Evolutionary conservation across 192 early-diverging fungal species (phyloP), one percentile per base, ranked within the genome.

Genomic region (Coemansia sp.): DNA sequence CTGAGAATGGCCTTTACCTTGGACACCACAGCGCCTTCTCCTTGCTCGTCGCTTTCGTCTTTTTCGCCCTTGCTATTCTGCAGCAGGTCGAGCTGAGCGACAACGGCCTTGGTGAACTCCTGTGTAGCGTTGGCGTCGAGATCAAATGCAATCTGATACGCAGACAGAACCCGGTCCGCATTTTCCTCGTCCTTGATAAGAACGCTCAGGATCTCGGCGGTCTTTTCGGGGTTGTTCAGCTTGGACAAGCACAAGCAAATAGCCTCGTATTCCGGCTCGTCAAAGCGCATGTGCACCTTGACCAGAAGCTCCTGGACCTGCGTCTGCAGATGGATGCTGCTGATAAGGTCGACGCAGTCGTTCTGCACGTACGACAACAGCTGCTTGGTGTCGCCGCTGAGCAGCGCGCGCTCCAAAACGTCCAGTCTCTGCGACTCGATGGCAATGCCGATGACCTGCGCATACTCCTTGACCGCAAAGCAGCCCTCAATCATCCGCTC

Each of bases 61-160:
- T 27, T 36, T 1, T 42, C 60, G 4, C 50, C 51, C 19, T 62
- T 27, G 60, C 63, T 39, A 13, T 32, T 39, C 24, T 73, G 64
- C 35, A 46, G 63, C 1, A 58, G 39, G 7, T 59, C 51, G 9
- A 96, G 82, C 29, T 82, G 84, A 1, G 61, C 65, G 8, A 86
- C 62, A 10, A 99, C 90, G 30, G 91, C 91, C n/a, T 83, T 81
- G 49, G 95, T 84, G 61, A 98, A 99, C 61, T 95, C 93, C 75
- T 99, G 95, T 4, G 97, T 95, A 32, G 94, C 94, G 70, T 93
- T 95, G 54, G 91, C 93, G 68, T 97, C 91, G 34, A 99, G 78
- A 60, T 99, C 97, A 74, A 99, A 99, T 0, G 95, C 94, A 59
- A 99, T 89, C 83, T 99, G 97, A 73, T 93, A 97, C 19, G 94